These are phyloP conservation scores for Nannochloropsis salina DNA, from an alignment of 108 stramenopile genomes.

Conservation along the genomic window DNA sequence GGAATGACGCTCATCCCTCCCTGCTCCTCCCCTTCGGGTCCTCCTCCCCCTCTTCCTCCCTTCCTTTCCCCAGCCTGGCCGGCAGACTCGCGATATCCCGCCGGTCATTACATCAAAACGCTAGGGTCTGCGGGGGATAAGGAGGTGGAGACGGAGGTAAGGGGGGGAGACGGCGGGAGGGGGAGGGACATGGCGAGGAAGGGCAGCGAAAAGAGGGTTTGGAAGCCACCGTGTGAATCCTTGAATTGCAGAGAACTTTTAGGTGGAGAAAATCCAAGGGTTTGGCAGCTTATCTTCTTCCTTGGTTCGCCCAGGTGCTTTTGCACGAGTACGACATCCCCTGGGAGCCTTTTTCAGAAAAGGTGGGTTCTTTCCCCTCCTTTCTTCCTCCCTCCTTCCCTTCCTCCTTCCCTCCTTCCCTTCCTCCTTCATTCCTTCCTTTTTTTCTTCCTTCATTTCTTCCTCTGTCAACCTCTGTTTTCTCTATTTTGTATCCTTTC, in stretches of 20 bases:
- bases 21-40: conserved; percentile 71
- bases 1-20: conserved; percentile 23
- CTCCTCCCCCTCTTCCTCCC: conserved; percentile 18
- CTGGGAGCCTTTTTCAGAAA: conserved; percentile 83
- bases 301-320: conserved; percentile 67
- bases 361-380: background rate
- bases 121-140: conserved; percentile 81
- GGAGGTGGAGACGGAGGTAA: conserved; percentile 81
- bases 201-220: background rate
- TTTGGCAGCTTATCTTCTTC: background rate
- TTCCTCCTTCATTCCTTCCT: conserved; percentile 64
- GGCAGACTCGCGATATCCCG: conserved; percentile 68
- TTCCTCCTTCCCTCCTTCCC: conserved; percentile 71
- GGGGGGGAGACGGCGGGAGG: background rate
- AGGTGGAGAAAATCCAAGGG: background rate
- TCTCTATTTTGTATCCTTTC: background rate
- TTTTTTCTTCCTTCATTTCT: background rate
- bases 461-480: background rate
- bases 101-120: conserved; percentile 83
- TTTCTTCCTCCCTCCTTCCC: background rate
- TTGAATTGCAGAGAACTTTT: background rate
- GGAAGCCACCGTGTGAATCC: background rate
- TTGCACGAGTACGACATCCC: conserved; percentile 90
- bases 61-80: conserved; percentile 79
- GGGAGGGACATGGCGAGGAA: background rate